These are phyloP conservation scores for Cymbopogon flexuosus DNA, from an alignment of 202 grass and related monocot genomes.

Conservation along the genomic window DNA sequence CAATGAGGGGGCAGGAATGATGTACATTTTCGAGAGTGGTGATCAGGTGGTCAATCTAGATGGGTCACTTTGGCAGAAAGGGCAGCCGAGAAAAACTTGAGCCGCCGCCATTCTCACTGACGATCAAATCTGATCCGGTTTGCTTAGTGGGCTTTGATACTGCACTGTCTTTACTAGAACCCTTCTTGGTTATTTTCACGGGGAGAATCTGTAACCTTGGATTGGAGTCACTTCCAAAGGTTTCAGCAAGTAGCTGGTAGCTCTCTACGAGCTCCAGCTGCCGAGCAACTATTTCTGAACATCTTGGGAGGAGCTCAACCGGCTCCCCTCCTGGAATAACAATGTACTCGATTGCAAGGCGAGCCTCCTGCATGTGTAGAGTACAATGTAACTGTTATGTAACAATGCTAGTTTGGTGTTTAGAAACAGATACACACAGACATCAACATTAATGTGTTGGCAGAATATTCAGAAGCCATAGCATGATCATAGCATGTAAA, in stretches of 20 bases:
- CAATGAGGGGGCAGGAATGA: slow-evolving; percentile 20
- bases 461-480: neutral
- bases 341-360: slow-evolving; percentile 90
- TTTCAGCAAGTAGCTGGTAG: slow-evolving; percentile 88
- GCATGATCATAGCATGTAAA: neutral
- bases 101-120: slow-evolving; percentile 47
- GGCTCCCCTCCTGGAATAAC: slow-evolving; percentile 87
- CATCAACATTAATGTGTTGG: neutral
- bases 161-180: slow-evolving; percentile 21
- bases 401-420: neutral
- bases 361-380: slow-evolving; percentile 58
- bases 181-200: slow-evolving; percentile 77
- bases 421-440: neutral
- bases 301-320: slow-evolving; percentile 88
- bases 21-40: slow-evolving; percentile 39
- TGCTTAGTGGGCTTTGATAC: slow-evolving; percentile 32
- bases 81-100: slow-evolving; percentile 69
- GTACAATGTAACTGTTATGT: slow-evolving; percentile 14
- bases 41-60: slow-evolving; percentile 30
- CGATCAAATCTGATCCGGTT: slow-evolving; percentile 38
- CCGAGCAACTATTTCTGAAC: slow-evolving; percentile 91
- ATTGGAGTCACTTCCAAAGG: slow-evolving; percentile 76
- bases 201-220: slow-evolving; percentile 94
- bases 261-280: slow-evolving; percentile 94
- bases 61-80: slow-evolving; percentile 51